phyloP scores from a whole-genome alignment of 192 early-diverging fungal species.

The Ambispora gerdemannii region DNA sequence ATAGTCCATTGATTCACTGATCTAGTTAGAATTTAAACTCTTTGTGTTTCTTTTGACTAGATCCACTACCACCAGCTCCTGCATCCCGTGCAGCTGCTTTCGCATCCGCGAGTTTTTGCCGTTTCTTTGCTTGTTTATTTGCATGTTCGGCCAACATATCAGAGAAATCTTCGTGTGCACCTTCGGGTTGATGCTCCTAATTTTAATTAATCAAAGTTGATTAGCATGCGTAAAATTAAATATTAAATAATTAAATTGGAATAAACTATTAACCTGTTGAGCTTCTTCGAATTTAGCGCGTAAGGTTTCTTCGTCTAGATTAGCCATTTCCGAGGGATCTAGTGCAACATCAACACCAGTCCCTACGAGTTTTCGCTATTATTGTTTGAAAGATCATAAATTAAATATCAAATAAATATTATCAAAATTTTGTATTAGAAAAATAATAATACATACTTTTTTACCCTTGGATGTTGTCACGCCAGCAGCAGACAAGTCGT shows the following conservation, averaged over 20 bases:
- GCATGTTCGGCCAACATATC: slow-evolving; percentile 90
- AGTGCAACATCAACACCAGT: slow-evolving; percentile 76
- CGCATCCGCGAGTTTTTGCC: slow-evolving; percentile 59
- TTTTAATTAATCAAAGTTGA: not conserved
- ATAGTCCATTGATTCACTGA: too few species aligned
- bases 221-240: not conserved
- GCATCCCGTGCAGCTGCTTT: slow-evolving; percentile 34
- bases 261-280: slow-evolving; percentile 37
- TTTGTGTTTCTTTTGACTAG: slow-evolving; percentile 24
- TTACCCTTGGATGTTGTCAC: slow-evolving; percentile 47
- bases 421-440: slow-evolving; percentile 3
- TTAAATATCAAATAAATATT: not conserved
- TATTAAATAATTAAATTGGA: not conserved
- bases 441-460: slow-evolving; percentile 41
- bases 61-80: slow-evolving; percentile 12
- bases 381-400: slow-evolving; percentile 1
- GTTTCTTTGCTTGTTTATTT: slow-evolving; percentile 62
- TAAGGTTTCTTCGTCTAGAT: slow-evolving; percentile 72
- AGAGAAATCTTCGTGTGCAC: slow-evolving; percentile 72
- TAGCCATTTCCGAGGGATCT: slow-evolving; percentile 88
- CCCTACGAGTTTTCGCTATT: slow-evolving; percentile 55
- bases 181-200: slow-evolving; percentile 37
- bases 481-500: slow-evolving; percentile 65
- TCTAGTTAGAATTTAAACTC: slow-evolving; percentile 32
- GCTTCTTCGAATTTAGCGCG: slow-evolving; percentile 76